Evolutionary conservation across 495 filamentous ascomycete species (phyloP).

Genomic region (Podospora pseudoanserina): DNA sequence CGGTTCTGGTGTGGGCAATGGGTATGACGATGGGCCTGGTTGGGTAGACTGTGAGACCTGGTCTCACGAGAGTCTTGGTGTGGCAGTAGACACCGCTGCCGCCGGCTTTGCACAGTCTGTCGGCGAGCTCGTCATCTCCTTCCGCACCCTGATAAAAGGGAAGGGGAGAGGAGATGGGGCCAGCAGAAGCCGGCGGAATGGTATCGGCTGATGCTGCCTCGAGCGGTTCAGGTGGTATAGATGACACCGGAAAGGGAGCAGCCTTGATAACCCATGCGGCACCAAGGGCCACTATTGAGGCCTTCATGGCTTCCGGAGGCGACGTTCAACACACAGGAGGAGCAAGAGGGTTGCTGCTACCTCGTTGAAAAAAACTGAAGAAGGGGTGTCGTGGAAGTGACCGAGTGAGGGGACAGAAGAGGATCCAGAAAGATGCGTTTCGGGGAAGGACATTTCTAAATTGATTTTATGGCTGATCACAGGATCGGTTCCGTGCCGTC

Average conservation of each 20-base stretch:
- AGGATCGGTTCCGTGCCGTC: background rate
- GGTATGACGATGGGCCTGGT: constrained; percentile 16
- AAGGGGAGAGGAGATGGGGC: background rate
- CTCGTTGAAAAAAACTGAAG: background rate
- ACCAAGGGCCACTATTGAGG: constrained; percentile 20
- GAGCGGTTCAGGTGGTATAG: background rate
- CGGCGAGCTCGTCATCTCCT: constrained; percentile 5
- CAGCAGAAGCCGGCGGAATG: background rate
- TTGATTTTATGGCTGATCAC: background rate
- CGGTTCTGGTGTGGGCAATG: constrained; percentile 10
- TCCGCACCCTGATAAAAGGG: background rate
- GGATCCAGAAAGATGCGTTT: background rate
- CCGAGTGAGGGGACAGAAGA: background rate
- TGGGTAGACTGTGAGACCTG: constrained; percentile 7
- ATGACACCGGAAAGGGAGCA: constrained; percentile 7
- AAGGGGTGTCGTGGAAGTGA: background rate
- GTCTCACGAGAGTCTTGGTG: constrained; percentile 9
- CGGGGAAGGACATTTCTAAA: background rate
- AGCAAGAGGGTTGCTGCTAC: background rate
- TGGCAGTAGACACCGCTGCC: constrained; percentile 12
- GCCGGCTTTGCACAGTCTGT: constrained; percentile 8
- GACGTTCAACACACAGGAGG: background rate
- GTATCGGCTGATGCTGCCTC: background rate
- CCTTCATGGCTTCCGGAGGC: constrained; percentile 24
- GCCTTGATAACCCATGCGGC: constrained; percentile 14